A percentile compares a stretch with the other conserved stretches of the same genome.
phyloP scores from a whole-genome alignment of 2,329 filamentous ascomycete genomes.

The Curvularia verruculosa region DNA sequence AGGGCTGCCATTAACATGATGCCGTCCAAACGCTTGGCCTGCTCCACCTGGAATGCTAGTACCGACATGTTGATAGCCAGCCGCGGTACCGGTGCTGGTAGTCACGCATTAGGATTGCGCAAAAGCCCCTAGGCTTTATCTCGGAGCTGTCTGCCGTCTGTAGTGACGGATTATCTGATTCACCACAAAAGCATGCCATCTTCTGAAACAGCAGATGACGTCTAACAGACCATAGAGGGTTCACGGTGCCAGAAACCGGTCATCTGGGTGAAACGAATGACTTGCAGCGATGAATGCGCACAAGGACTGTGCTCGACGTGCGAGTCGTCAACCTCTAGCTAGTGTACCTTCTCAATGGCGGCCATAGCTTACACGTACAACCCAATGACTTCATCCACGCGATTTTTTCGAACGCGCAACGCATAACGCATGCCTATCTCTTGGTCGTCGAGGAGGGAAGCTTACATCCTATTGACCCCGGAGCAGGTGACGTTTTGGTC shows the following conservation, averaged over 20 bases:
- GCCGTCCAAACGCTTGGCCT: neutral
- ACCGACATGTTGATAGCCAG: neutral
- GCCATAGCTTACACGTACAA: neutral
- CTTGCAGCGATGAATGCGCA: neutral
- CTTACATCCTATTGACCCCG: neutral
- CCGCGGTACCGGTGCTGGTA: neutral
- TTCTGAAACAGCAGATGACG: slow-evolving; percentile 4
- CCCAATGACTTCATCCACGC: neutral
- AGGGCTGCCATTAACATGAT: neutral
- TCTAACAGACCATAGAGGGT: neutral
- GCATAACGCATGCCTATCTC: neutral
- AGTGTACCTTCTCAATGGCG: neutral
- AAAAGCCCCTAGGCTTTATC: neutral
- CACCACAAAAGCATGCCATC: neutral
- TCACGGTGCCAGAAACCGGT: neutral
- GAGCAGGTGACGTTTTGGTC: slow-evolving; percentile 2
- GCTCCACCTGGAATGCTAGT: neutral
- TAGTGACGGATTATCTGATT: slow-evolving; percentile 2
- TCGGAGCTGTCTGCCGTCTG: slow-evolving; percentile 6
- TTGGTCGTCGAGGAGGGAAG: neutral
- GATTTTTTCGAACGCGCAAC: neutral
- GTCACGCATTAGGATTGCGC: neutral
- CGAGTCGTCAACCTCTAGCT: neutral
- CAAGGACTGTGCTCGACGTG: neutral
- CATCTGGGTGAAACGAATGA: neutral